Evolutionary conservation across 1,284 basidiomycete genomes (phyloP), one percentile per base, ranked within the genome.

Genomic region (Pascua sp.): DNA sequence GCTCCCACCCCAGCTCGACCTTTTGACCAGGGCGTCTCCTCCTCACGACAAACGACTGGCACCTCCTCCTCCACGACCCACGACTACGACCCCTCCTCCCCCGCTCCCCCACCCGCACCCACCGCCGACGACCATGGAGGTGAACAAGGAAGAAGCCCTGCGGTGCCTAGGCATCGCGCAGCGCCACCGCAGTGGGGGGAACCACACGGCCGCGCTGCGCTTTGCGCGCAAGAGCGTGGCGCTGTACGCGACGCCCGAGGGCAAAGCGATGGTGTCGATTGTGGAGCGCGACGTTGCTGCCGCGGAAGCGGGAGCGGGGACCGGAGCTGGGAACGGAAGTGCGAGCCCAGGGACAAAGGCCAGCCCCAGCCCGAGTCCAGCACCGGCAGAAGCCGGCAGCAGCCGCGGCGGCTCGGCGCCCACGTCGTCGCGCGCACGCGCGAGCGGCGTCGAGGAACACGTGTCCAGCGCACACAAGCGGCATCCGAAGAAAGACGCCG

Each of bases 151-250:
- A 70, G 91, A 93, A 76, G 90, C 90, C 36, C 76, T 88, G 55
- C 86, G 88, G 68, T 90, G 88, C 71, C 81, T 94, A 51, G 72
- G 79, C 48, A 89, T 94, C 60, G 87, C 91, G 11, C 85, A 86
- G 71, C 84, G 83, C 67, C 86, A 92, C 73, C 81, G 84, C 57
- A 82, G 85, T 50, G 80, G 85, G 46, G 86, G 84, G 53, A 91
- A 92, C 77, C 79, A 85, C 55, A 62, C 85, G 16, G 85, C 88
- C 5, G 92, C 95, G 1, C 84, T 88, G 68, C 91, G 91, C 73
- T 95, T 97, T 81, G 88, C 87, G 62, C 86, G 87, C 77, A 98
- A 98, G 79, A 90, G 89, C 13, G 84, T 93, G 57, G 80, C 86
- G 24, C 83, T 98, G 55, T 91, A 89, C 78, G 81, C 86, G 53